Base-by-base conservation (phyloP, 768 basidiomycete genomes). In the Lactarius quietus region DNA sequence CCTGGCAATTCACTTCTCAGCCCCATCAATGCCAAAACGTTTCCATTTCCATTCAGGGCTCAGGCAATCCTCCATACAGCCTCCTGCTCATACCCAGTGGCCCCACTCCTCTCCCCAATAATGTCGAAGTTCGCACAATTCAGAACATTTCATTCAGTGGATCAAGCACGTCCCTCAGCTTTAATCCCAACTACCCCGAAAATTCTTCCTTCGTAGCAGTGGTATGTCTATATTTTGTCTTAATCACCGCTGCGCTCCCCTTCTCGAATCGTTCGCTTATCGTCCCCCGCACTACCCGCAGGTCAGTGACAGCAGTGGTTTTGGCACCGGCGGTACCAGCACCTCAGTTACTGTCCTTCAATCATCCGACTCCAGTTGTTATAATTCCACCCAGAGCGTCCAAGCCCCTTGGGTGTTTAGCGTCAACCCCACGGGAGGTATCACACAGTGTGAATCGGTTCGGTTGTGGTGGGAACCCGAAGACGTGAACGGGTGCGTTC, bases 281-380 rank as follows among this genome's bases (percentile, higher is more conserved):
- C 23, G 43, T 35, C 10, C 29, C 7, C 12, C 41, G 6, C 52
- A 35, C 23, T 29, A 15, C 54, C 43, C 45, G 53, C 66, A 87
- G 87, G 79, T 88, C 68, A 85, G 84, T 71, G 87, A 88, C 68
- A 74, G 73, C 53, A 76, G 78, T 1, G 83, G 82, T 1, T 91
- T 91, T 71, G 90, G 86, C 7, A 78, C 85, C 0, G 91, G 91
- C 7, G 91, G 91, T 4, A 90, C 91, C 1, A 91, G 87, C 63
- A 84, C 84, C 3, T 82, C 84, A 2, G 86, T 84, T 1, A 79
- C 77, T 66, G 89, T 92, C 33, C 72, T 74, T 31, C 55, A 70
- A 12, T 86, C 83, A 1, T 75, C 74, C 52, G 83, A 88, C 71
- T 66, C 79, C 14, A 82, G 80, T 61, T 93, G 91, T 74, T 91